phyloP scores from a whole-genome alignment of 352 stramenopile genomes.

The Elongisporangium prolatum region DNA sequence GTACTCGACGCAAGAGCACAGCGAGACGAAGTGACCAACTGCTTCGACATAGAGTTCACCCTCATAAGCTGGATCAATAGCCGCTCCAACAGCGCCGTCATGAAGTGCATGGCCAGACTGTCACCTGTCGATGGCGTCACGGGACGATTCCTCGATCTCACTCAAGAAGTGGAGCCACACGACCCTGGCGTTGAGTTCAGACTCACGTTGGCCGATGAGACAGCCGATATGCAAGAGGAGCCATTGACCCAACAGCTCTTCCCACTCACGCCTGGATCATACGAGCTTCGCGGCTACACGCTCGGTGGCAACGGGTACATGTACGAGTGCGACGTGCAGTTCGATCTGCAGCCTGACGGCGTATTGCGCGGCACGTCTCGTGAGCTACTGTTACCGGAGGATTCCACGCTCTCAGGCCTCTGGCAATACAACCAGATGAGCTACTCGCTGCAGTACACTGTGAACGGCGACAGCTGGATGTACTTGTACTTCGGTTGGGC shows the following conservation, averaged over 20 bases:
- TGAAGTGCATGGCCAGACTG: slow-evolving; percentile 15
- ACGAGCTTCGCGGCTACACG: slow-evolving; percentile 44
- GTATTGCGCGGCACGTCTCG: slow-evolving; percentile 37
- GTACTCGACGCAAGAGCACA: not conserved
- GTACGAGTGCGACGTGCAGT: slow-evolving; percentile 40
- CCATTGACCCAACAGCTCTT: slow-evolving; percentile 19
- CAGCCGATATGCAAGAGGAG: slow-evolving; percentile 13
- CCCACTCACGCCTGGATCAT: slow-evolving; percentile 45
- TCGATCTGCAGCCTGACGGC: slow-evolving; percentile 36
- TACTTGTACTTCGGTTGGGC: slow-evolving; percentile 50
- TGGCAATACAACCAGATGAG: slow-evolving; percentile 36
- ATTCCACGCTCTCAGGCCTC: slow-evolving; percentile 35
- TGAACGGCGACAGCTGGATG: slow-evolving; percentile 37
- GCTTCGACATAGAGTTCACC: slow-evolving; percentile 43
- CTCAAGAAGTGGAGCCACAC: slow-evolving; percentile 4
- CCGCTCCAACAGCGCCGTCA: slow-evolving; percentile 11
- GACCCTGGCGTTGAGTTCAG: slow-evolving; percentile 22
- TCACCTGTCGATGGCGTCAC: slow-evolving; percentile 9
- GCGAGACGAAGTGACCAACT: not conserved
- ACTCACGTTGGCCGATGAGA: slow-evolving; percentile 9
- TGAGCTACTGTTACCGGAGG: slow-evolving; percentile 47
- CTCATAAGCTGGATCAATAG: slow-evolving; percentile 30
- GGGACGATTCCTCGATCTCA: slow-evolving; percentile 22
- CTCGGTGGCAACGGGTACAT: slow-evolving; percentile 57
- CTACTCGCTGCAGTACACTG: slow-evolving; percentile 51